phyloP scores from a whole-genome alignment of 164 flowering plant species.

The Vitis rotundifolia region DNA sequence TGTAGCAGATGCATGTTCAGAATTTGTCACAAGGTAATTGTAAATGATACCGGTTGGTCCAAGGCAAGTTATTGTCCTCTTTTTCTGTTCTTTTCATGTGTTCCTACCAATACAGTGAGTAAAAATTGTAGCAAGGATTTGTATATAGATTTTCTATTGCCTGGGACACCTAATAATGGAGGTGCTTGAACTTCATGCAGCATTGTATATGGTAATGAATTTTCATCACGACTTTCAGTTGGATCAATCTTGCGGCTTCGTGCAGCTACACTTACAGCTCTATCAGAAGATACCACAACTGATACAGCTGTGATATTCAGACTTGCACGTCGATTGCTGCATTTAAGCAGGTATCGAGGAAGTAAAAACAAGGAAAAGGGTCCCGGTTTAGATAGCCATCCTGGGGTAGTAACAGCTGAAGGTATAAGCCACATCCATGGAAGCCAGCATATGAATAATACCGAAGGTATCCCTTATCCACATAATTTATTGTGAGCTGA shows the following conservation, averaged over 20 bases:
- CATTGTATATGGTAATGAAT: constrained; percentile 70
- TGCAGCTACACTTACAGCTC: constrained; percentile 66
- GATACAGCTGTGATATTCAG: constrained; percentile 54
- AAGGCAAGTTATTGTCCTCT: not conserved
- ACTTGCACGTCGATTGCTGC: constrained; percentile 60
- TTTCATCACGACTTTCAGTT: constrained; percentile 83
- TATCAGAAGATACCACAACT: constrained; percentile 54
- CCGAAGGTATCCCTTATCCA: not conserved
- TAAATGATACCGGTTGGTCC: not conserved
- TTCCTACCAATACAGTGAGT: not conserved
- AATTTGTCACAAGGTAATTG: constrained; percentile 75
- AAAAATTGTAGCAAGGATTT: no score
- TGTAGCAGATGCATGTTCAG: constrained; percentile 73
- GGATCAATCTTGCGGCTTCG: constrained; percentile 76
- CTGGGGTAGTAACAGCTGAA: constrained; percentile 19
- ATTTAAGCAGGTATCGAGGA: constrained; percentile 30
- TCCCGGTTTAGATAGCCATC: constrained; percentile 17
- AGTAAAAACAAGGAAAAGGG: constrained; percentile 15
- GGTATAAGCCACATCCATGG: constrained; percentile 8
- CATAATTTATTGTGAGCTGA: not conserved
- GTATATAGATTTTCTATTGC: not conserved
- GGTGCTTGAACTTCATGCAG: constrained; percentile 42
- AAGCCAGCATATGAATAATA: constrained; percentile 9
- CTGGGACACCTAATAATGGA: not conserved
- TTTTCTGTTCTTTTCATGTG: not conserved